Evolutionary conservation across 192 early-diverging fungal species (phyloP).

Genomic region (Coemansia sp.): DNA sequence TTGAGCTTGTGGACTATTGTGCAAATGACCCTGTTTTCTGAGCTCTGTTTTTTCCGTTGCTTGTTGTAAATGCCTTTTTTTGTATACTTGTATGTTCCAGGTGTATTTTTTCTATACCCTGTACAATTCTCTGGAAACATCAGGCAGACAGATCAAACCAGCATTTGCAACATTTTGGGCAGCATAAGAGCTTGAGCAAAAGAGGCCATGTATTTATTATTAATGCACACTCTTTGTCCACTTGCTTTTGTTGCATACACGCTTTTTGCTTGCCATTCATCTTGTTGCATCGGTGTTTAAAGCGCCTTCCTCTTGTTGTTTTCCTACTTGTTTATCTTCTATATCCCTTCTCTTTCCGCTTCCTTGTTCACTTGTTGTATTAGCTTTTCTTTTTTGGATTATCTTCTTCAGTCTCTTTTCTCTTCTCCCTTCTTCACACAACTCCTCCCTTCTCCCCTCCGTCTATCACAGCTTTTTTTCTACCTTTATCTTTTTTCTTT

Average conservation of each 20-base stretch:
- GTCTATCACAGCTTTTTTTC: not conserved
- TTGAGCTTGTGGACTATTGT: no score
- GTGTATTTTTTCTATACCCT: not conserved
- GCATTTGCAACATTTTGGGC: no score
- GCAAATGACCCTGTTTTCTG: not conserved
- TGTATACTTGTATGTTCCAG: not conserved
- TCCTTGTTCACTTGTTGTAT: not conserved
- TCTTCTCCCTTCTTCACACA: not conserved
- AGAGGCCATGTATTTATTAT: not conserved
- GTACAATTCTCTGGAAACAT: not conserved
- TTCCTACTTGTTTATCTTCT: not conserved
- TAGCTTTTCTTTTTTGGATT: not conserved
- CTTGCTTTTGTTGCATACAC: not conserved
- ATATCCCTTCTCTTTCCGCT: not conserved
- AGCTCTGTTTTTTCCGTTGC: not conserved
- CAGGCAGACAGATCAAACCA: not conserved
- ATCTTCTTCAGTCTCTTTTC: not conserved
- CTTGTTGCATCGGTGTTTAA: not conserved
- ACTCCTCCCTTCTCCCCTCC: not conserved
- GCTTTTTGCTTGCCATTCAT: not conserved
- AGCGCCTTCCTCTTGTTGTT: not conserved
- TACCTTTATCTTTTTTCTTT: not conserved
- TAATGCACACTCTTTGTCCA: not conserved
- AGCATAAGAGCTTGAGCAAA: not conserved
- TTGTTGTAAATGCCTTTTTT: constrained; percentile 3